Evolutionary conservation across 495 filamentous ascomycete species (phyloP).

Genomic region (Penicillium odoratum): DNA sequence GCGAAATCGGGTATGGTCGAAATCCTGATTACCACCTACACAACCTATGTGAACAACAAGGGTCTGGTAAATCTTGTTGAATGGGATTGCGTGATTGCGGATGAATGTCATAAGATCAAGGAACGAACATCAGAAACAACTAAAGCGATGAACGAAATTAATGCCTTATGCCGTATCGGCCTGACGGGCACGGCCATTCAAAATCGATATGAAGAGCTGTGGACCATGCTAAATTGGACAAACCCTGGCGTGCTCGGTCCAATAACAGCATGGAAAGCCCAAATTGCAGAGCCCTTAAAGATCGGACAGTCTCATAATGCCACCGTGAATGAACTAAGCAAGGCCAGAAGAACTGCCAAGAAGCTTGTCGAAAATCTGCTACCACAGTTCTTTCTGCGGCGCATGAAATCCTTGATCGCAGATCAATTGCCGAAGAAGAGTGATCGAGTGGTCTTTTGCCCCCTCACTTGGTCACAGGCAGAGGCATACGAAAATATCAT

Average conservation of each 20-base stretch:
- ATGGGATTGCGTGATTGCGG: conserved; percentile 97
- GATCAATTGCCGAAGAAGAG: conserved; percentile 95
- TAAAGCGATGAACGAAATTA: conserved; percentile 85
- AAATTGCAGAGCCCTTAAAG: conserved; percentile 76
- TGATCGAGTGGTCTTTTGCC: conserved; percentile 94
- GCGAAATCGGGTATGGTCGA: conserved; percentile 77
- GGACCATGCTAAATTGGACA: conserved; percentile 96
- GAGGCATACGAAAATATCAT: conserved; percentile 85
- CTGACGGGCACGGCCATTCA: conserved; percentile 96
- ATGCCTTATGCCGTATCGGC: conserved; percentile 89
- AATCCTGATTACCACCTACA: conserved; percentile 91
- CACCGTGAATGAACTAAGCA: conserved; percentile 77
- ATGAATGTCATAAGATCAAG: conserved; percentile 94
- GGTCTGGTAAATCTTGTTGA: conserved; percentile 77
- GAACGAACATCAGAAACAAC: conserved; percentile 75
- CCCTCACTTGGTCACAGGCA: conserved; percentile 76
- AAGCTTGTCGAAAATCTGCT: conserved; percentile 86
- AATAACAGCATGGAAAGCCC: conserved; percentile 70
- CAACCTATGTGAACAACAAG: conserved; percentile 77
- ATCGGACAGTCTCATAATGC: conserved; percentile 92
- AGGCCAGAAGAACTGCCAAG: conserved; percentile 78
- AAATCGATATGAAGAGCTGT: conserved; percentile 96
- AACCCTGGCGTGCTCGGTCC: conserved; percentile 88
- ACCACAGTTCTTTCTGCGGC: conserved; percentile 86
- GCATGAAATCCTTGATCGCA: conserved; percentile 91